Conservation (phyloP, 1,284 basidiomycete genomes). For the Thelephora terrestris region DNA sequence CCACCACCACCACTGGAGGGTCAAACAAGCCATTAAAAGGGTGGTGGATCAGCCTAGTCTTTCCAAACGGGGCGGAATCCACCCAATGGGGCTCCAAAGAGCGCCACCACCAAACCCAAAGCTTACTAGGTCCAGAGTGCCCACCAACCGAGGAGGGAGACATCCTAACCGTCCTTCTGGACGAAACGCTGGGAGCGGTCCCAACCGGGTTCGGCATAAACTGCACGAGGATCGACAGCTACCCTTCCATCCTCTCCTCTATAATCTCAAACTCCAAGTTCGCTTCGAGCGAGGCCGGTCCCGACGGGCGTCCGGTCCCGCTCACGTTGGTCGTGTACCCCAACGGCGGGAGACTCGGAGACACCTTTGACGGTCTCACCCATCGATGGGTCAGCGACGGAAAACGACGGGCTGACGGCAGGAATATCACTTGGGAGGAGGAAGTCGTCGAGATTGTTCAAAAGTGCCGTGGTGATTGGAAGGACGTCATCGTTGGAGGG, state of each 20-base stretch:
- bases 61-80: slow-evolving; percentile 34
- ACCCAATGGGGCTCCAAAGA: slow-evolving; percentile 19
- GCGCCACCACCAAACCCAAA: slow-evolving; percentile 29
- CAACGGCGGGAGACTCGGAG: slow-evolving; percentile 41
- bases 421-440: slow-evolving; percentile 32
- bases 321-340: slow-evolving; percentile 66
- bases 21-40: no score
- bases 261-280: slow-evolving; percentile 19
- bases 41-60: slow-evolving; percentile 75
- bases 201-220: slow-evolving; percentile 61
- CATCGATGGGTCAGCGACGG: slow-evolving; percentile 32
- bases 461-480: slow-evolving; percentile 30
- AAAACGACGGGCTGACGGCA: slow-evolving; percentile 8
- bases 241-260: slow-evolving; percentile 27
- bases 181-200: slow-evolving; percentile 10
- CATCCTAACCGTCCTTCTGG: slow-evolving; percentile 15
- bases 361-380: slow-evolving; percentile 40
- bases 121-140: slow-evolving; percentile 8
- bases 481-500: slow-evolving; percentile 54
- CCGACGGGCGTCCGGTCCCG: slow-evolving; percentile 6
- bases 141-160: slow-evolving; percentile 5
- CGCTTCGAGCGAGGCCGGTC: slow-evolving; percentile 1
- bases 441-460: slow-evolving; percentile 25
- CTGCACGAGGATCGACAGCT: slow-evolving; percentile 43
- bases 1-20: no score